Evolutionary conservation across 139 green algal genomes (phyloP), one percentile per base, ranked within the genome.

Genomic region (Nannochloris sp.): DNA sequence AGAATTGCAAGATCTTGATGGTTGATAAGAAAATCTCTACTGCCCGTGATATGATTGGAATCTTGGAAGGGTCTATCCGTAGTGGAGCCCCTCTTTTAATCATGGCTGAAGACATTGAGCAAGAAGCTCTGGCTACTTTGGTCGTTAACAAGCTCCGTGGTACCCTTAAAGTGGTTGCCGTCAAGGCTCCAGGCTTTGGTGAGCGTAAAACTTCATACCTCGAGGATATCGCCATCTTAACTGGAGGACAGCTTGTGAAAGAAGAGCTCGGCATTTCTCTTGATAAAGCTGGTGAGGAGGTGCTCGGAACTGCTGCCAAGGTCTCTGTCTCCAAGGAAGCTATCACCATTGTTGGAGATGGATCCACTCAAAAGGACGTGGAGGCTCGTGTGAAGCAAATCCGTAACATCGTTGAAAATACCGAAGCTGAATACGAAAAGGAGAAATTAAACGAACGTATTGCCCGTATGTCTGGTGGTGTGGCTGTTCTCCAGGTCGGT

Each of bases 381-480:
- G 72, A 84, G 67, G 87, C 86, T 25, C 87, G 95, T 55, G 87
- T 98, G 24, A 87, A 89, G 73, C 95, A 99, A 86, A 97, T 99
- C 82, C 85, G 86, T 62, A 94, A 89, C 74, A 68, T 96, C 67
- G 77, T 87, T 3, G 90, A 80, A 19, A 76, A 85, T 32, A 65
- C 71, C 4, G 71, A 78, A 31, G 46, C 45, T 15, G 71, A 78
- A 33, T 99, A 99, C 65, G 95, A 99, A 87, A 84, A 85, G 64
- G 95, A 99, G 83, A 99, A 99, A 87, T 87, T 99, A 36, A 96
- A 96, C 70, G 95, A 99, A 87, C 92, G 95, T 65, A 92, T 98
- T 39, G 95, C 95, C 9, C 83, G 91, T 37, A 87, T 99, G 19
- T 91, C 79, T 25, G 95, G 95, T 60, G 95, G 95, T 33, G 95